Evolutionary conservation across 1,284 basidiomycete species (phyloP).

Genomic region (Meira nashicola): DNA sequence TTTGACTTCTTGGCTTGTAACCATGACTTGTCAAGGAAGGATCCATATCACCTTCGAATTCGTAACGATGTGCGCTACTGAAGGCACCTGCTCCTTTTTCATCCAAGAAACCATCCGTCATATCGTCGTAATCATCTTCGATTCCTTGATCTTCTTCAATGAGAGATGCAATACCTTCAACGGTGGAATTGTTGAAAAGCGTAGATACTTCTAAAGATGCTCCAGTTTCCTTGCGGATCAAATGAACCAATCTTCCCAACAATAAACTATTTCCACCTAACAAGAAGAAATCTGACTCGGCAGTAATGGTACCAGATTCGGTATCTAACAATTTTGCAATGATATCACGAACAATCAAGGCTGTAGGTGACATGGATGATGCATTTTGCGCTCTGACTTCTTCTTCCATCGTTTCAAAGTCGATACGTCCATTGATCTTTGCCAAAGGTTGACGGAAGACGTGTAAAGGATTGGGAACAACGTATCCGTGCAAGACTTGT

Average conservation of each 20-base stretch:
- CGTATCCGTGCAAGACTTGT: conserved; percentile 51
- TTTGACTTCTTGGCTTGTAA: conserved; percentile 49
- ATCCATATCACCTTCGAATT: conserved; percentile 29
- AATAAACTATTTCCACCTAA: conserved; percentile 51
- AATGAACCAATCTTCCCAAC: conserved; percentile 48
- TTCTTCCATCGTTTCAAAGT: conserved; percentile 52
- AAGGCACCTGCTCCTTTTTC: conserved; percentile 44
- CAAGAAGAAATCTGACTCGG: conserved; percentile 53
- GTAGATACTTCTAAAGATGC: conserved; percentile 49
- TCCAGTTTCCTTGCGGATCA: conserved; percentile 52
- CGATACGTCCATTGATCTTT: conserved; percentile 48
- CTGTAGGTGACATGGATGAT: conserved; percentile 49
- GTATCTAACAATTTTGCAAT: conserved; percentile 51
- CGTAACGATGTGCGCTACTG: conserved; percentile 45
- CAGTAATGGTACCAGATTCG: conserved; percentile 50
- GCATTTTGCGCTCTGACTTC: conserved; percentile 51
- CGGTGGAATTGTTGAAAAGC: conserved; percentile 51
- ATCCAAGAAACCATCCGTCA: conserved; percentile 42
- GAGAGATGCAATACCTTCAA: conserved; percentile 46
- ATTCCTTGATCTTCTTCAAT: conserved; percentile 46
- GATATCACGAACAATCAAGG: conserved; percentile 48
- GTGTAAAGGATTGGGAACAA: conserved; percentile 52
- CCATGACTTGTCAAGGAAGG: conserved; percentile 48
- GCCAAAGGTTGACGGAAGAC: conserved; percentile 52
- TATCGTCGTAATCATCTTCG: conserved; percentile 37